Base-by-base conservation (phyloP, 1,284 basidiomycete species). In the Apiotrichum akiyoshidainum region DNA sequence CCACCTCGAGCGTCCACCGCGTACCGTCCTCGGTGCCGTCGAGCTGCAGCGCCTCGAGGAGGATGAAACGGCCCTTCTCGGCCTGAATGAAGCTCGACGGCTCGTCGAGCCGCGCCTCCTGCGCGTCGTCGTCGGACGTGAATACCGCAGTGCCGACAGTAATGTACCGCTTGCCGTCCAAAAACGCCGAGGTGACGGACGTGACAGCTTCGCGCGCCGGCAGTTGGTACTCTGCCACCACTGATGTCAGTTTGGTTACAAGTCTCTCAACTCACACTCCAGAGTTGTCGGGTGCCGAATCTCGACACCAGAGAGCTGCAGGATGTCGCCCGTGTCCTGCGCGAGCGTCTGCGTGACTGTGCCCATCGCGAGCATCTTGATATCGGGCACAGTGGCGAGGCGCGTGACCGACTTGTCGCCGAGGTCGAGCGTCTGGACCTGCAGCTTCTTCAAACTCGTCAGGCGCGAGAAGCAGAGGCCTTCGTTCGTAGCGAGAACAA, bases 391-490 rank as follows among this genome's bases (percentile, higher is more conserved):
- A 67, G 89, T 81, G 2, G 82, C 81, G 26, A 94, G 82, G 48
- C 83, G 81, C 8, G 81, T 80, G 1, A 89, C 88, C 55, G 83
- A 86, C 53, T 88, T 83, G 42, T 83, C 74, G 1, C 87, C 89
- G 5, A 91, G 75, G 35, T 84, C 81, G 31, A 91, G 87, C 35
- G 89, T 84, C 61, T 86, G 84, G 41, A 93, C 86, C 65, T 92
- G 88, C 72, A 92, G 82, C 77, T 89, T 90, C 68, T 89, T 86
- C 12, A 91, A 78, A 57, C 86, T 84, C n/a, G 80, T 79, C 16
- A 91, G 80, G 17, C 79, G 80, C 12, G 87, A 87, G 46, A 93
- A 83, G 48, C 83, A 74, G 11, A 93, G 73, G 1, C 83, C 81
- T 5, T 80, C 80, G 0, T 80, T 67, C 2, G 84, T 83, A 2